phyloP scores from a whole-genome alignment of 257 asterid species.

The Oldenlandia corymbosa region DNA sequence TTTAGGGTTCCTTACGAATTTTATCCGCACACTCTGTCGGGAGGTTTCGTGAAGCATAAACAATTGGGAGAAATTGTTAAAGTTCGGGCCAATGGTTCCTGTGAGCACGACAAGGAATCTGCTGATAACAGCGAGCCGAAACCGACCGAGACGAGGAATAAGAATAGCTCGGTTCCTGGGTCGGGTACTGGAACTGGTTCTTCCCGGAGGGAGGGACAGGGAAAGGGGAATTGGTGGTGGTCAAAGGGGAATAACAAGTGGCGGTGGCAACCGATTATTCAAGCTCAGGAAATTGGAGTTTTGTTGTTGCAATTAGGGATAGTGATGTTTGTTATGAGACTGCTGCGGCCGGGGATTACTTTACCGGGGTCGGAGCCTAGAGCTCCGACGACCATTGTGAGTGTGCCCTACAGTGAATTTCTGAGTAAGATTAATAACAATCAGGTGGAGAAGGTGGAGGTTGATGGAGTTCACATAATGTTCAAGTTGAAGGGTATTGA shows the following conservation, averaged over 20 bases:
- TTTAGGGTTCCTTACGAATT: conserved; percentile 37
- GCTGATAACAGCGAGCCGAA: conserved; percentile 45
- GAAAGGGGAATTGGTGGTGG: conserved; percentile 72
- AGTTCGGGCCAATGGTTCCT: conserved; percentile 55
- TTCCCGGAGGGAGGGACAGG: conserved; percentile 63
- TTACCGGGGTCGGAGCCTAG: conserved; percentile 87
- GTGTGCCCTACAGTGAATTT: conserved; percentile 90
- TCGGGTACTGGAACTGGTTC: conserved; percentile 41
- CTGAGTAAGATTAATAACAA: conserved; percentile 65
- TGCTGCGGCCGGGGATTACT: conserved; percentile 85
- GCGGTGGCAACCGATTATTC: conserved; percentile 87
- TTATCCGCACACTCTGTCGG: conserved; percentile 20
- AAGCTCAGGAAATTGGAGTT: conserved; percentile 85
- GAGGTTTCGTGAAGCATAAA: conserved; percentile 12
- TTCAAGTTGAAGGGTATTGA: conserved; percentile 70
- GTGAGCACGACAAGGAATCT: conserved; percentile 82
- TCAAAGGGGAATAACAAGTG: conserved; percentile 42
- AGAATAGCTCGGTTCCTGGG: conserved; percentile 20
- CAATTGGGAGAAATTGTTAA: conserved; percentile 10
- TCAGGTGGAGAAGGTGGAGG: conserved; percentile 91
- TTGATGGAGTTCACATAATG: conserved; percentile 94
- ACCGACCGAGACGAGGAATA: conserved; percentile 46
- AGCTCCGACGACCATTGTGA: conserved; percentile 51
- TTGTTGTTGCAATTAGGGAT: conserved; percentile 81
- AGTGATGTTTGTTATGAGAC: conserved; percentile 85